Evolutionary conservation across 176 grass and related monocot genomes (phyloP).

Genomic region (Luzula sylvatica): DNA sequence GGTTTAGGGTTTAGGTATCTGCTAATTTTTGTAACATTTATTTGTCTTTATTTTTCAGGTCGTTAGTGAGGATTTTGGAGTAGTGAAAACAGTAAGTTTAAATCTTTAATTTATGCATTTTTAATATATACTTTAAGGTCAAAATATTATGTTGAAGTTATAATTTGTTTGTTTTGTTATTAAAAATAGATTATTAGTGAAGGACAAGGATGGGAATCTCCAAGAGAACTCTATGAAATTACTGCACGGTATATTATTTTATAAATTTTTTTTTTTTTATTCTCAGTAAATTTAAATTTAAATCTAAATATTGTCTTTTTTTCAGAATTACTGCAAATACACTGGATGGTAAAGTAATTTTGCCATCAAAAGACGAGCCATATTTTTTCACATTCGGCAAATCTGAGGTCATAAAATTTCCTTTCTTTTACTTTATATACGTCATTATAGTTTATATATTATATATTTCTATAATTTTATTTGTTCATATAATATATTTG

Average conservation of each 20-base stretch:
- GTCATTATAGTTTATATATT: conserved; percentile 1
- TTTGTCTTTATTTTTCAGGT: conserved; percentile 40
- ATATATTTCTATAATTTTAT: no score
- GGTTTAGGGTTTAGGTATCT: conserved; percentile 3
- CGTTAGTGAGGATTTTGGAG: conserved; percentile 74
- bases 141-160: not conserved
- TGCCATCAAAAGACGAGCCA: conserved; percentile 44
- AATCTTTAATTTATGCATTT: not conserved
- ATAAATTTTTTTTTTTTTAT: not conserved
- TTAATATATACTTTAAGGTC: conserved; percentile 2
- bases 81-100: conserved; percentile 71
- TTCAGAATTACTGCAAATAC: conserved; percentile 66
- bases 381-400: conserved; percentile 93
- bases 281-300: not conserved
- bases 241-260: conserved; percentile 56
- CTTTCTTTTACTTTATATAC: conserved; percentile 13
- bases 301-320: conserved; percentile 16
- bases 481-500: conserved; percentile 17
- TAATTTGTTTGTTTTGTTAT: conserved; percentile 2
- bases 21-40: not conserved
- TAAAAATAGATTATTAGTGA: conserved; percentile 55
- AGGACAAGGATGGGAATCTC: conserved; percentile 93
- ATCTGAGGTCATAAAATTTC: conserved; percentile 65
- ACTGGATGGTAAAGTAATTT: conserved; percentile 69
- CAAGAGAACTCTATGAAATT: conserved; percentile 95